Evolutionary conservation across 2,329 filamentous ascomycete genomes (phyloP), one percentile per base, ranked within the genome.

Genomic region (Sclerotinia minor): DNA sequence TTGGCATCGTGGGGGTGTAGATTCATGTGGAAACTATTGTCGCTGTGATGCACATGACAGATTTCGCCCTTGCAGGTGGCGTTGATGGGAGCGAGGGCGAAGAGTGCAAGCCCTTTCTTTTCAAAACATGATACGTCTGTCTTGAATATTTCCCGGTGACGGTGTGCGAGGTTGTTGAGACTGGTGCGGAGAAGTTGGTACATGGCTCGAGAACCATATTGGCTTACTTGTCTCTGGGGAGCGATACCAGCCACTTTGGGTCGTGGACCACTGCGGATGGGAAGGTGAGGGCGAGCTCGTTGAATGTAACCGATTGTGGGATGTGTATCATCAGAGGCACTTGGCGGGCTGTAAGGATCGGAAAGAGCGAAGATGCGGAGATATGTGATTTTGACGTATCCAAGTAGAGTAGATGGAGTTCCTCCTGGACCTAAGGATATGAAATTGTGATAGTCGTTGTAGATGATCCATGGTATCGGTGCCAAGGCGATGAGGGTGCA

Each of bases 41-140:
- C 92, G 32, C 84, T 88, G 60, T 88, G 85, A 78, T 96, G 92
- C 15, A 92, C 86, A 77, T 96, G 92, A 73, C 87, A 90, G 54
- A 96, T 85, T 79, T 96, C 92, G n/a, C 92, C 92, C 72, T 89
- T 86, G 73, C 89, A 92, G 15, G 87, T 91, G 41, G 86, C 84
- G 75, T 89, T 89, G 70, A 89, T 81, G 0, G 89, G 88, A 63
- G 84, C 81, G 3, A 80, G 81, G 0, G 89, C 85, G 78, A 94
- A 95, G 0, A 96, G 83, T 0, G 89, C 92, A 7, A 92, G 84
- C 53, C 90, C 90, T 75, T 94, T 89, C 80, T 94, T 94, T 78
- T 95, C 92, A 72, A 95, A 88, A 75, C 90, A 94, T 1, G 89
- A 92, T 0, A 84, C 89, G 0, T 86, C 89, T 11, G 88, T 85